A percentile compares a stretch with the other conserved stretches of the same genome.
Evolutionary conservation across 2,329 filamentous ascomycete species (phyloP).

Genomic region (Fusarium armeniacum): DNA sequence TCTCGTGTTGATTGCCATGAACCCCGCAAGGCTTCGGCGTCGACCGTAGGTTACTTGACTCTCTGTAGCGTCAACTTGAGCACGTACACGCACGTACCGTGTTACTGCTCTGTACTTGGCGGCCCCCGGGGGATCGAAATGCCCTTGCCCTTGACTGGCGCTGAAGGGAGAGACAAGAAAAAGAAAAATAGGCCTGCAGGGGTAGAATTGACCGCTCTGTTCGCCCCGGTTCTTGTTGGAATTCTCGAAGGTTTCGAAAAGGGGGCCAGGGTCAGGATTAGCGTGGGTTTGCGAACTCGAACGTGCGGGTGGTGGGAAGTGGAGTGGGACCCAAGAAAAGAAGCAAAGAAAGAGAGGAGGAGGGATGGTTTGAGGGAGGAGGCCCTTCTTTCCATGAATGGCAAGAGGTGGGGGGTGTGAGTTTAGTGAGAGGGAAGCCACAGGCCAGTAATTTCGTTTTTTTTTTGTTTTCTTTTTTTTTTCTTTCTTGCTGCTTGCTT

Average conservation of each 20-base stretch:
- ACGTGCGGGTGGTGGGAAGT: constrained; percentile 37
- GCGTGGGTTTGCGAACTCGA: constrained; percentile 45
- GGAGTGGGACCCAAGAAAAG: constrained; percentile 12
- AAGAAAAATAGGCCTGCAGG: constrained; percentile 25
- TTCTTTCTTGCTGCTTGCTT: background rate
- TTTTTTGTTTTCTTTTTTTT: background rate
- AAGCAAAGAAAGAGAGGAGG: constrained; percentile 1
- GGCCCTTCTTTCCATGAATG: constrained; percentile 1
- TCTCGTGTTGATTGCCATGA: constrained; percentile 51
- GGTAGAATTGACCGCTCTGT: constrained; percentile 48
- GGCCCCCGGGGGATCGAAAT: constrained; percentile 32
- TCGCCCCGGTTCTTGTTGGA: constrained; percentile 48
- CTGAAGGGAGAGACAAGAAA: constrained; percentile 38
- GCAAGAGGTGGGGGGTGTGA: constrained; percentile 19
- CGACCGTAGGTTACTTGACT: constrained; percentile 36
- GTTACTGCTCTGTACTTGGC: background rate
- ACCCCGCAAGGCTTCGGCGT: constrained; percentile 49
- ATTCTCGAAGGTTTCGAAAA: constrained; percentile 54
- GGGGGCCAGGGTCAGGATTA: constrained; percentile 45
- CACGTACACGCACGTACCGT: constrained; percentile 14
- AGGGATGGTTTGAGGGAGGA: constrained; percentile 13
- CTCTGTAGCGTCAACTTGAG: constrained; percentile 26
- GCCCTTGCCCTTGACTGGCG: constrained; percentile 40
- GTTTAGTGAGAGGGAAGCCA: constrained; percentile 7
- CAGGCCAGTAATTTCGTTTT: constrained; percentile 37